Evolutionary conservation across 1,284 basidiomycete species (phyloP), one percentile per base, ranked within the genome.

Genomic region (Polyporus tsugae): DNA sequence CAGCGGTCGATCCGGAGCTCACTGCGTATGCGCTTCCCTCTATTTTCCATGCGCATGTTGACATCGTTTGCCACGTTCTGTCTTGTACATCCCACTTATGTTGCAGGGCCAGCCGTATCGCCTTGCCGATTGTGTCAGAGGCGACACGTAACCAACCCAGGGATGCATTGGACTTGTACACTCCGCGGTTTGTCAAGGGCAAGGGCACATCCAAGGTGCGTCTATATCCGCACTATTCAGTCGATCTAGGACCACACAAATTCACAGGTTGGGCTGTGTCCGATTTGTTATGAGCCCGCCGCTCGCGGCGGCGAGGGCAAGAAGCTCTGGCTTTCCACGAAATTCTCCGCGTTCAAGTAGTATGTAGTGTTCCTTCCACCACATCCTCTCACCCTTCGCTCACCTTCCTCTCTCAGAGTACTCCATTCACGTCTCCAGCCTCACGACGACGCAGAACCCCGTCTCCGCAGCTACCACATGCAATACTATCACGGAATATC

Each of bases 261-360:
- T 13, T 36, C 62, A 25, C 17, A 80, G 76, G 85, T 90, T 0
- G 94, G 93, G 0, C 74, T 94, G 38, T 95, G 94, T 75, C 92
- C 93, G 0, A 86, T 95, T 55, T 95, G 94, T 75, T 79, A 88
- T 55, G 93, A 95, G 78, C 76, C 81, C 39, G 77, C 76, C 7
- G 81, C 80, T 52, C 84, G 92, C 13, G 92, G 92, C 0, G 92
- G 93, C 0, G 86, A 86, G 68, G 87, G 87, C 7, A 86, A 85
- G 73, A 82, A 83, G 44, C 73, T 90, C 39, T 94, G 93, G 91
- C 79, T 94, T 29, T 86, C 88, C 1, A 94, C 89, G 87, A 94
- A 94, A 75, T 90, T 91, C 74, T 92, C 90, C 29, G 92, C 92
- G 33, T 94, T 89, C 81, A 94, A 93, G 92, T 94, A 81, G 89